phyloP scores from a whole-genome alignment of 2,329 filamentous ascomycete species.

The Cladophialophora chaetospira region DNA sequence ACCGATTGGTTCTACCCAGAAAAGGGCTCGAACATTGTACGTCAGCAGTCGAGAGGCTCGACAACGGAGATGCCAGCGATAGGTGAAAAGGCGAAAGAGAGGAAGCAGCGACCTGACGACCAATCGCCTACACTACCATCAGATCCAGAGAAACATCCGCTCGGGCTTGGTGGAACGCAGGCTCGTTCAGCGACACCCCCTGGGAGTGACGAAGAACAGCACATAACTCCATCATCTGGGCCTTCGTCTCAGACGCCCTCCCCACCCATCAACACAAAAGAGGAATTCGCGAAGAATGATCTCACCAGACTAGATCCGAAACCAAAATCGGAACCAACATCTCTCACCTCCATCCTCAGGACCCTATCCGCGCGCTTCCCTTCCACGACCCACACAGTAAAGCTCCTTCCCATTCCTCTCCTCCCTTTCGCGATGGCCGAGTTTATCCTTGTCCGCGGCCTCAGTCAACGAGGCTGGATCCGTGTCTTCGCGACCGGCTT shows the following conservation, averaged over 20 bases:
- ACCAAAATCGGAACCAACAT: background rate
- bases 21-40: background rate
- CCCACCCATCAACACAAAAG: too few species aligned
- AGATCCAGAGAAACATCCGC: too few species aligned
- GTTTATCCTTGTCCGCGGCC: conserved; percentile 34
- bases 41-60: too few species aligned
- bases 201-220: too few species aligned
- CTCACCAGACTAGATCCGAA: background rate
- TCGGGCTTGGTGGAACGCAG: too few species aligned
- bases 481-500: conserved; percentile 31
- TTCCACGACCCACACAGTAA: conserved; percentile 25
- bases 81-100: background rate
- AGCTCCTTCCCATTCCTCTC: conserved; percentile 29
- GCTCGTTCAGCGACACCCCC: too few species aligned
- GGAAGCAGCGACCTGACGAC: too few species aligned
- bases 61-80: background rate
- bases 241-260: too few species aligned
- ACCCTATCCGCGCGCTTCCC: conserved; percentile 27
- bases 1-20: conserved; percentile 26
- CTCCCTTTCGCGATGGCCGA: conserved; percentile 35
- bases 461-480: conserved; percentile 33
- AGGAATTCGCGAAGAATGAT: background rate
- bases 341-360: conserved; percentile 21
- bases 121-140: too few species aligned
- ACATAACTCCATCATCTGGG: too few species aligned